Conservation (phyloP, 441 rosid species). For the Aleurites moluccanus region DNA sequence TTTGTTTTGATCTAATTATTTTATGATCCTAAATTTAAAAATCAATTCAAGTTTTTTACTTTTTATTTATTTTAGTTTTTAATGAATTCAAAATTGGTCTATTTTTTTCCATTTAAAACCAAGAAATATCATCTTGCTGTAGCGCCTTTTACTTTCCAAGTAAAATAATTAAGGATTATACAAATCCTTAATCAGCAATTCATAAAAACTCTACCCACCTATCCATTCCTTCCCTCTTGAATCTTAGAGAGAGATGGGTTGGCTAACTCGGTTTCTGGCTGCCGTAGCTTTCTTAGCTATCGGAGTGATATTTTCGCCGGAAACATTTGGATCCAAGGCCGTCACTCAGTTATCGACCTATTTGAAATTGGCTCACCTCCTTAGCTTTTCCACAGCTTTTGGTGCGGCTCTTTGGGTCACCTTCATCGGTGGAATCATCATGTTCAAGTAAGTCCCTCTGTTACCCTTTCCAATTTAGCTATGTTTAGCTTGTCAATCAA, state of each 20-base stretch:
- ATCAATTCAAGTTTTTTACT: too few species aligned
- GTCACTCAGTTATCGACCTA: slow-evolving; percentile 39
- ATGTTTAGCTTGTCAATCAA: neutral
- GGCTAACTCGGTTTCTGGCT: slow-evolving; percentile 64
- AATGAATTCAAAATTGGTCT: too few species aligned
- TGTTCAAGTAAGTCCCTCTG: slow-evolving; percentile 63
- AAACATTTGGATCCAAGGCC: slow-evolving; percentile 66
- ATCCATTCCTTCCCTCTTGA: neutral
- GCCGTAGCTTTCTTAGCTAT: slow-evolving; percentile 73
- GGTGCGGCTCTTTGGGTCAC: slow-evolving; percentile 98
- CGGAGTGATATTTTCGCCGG: slow-evolving; percentile 85
- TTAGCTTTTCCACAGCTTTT: slow-evolving; percentile 84
- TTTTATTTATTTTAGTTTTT: too few species aligned
- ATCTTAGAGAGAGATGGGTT: slow-evolving; percentile 53
- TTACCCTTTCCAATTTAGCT: neutral
- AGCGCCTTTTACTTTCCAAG: neutral
- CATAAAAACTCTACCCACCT: neutral
- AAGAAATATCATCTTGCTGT: neutral
- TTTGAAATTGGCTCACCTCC: slow-evolving; percentile 79
- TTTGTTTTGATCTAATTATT: too few species aligned
- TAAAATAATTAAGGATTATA: neutral
- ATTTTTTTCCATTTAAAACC: too few species aligned
- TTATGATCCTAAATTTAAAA: too few species aligned
- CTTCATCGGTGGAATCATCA: slow-evolving; percentile 93
- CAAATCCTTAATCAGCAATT: neutral